phyloP scores from a whole-genome alignment of 2,329 filamentous ascomycete genomes.

The Neofusicoccum laricinum region DNA sequence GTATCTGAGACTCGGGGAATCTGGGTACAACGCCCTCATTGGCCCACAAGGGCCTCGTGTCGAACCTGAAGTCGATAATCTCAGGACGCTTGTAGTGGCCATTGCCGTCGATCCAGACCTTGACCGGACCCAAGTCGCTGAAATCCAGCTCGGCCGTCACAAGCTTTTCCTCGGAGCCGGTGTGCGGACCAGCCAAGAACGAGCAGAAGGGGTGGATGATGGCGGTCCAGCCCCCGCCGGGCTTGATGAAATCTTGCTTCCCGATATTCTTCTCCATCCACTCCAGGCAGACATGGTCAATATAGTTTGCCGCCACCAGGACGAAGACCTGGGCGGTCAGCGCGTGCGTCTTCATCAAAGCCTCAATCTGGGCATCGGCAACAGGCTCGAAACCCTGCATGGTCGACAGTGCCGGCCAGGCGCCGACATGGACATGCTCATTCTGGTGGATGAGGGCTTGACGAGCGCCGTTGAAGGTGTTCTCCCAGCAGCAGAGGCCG shows the following conservation, averaged over 20 bases:
- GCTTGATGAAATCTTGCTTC: constrained; percentile 32
- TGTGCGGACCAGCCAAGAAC: constrained; percentile 34
- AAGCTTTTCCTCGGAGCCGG: constrained; percentile 32
- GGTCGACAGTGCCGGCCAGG: constrained; percentile 38
- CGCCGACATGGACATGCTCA: constrained; percentile 36
- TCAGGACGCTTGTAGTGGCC: constrained; percentile 38
- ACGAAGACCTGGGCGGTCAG: constrained; percentile 46
- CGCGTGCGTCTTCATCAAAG: constrained; percentile 46
- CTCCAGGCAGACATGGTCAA: constrained; percentile 41
- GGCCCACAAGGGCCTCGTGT: neutral
- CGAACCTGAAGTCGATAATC: constrained; percentile 30
- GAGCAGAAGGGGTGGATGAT: constrained; percentile 36
- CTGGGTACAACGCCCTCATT: neutral
- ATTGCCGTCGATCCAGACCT: constrained; percentile 37
- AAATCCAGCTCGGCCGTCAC: constrained; percentile 36
- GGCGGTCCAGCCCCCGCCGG: constrained; percentile 35
- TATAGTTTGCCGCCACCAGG: constrained; percentile 41
- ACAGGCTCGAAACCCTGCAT: constrained; percentile 40
- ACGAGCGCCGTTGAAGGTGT: constrained; percentile 39
- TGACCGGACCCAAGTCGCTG: constrained; percentile 29
- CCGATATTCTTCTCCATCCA: constrained; percentile 40
- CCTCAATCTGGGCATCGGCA: constrained; percentile 46
- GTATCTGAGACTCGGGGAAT: neutral
- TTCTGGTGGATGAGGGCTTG: constrained; percentile 34
- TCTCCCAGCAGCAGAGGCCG: constrained; percentile 37